A percentile compares a stretch with the other conserved stretches of the same genome.
Conservation (phyloP, 1,139 yeast species). For the Entelexis sorbosivorans region DNA sequence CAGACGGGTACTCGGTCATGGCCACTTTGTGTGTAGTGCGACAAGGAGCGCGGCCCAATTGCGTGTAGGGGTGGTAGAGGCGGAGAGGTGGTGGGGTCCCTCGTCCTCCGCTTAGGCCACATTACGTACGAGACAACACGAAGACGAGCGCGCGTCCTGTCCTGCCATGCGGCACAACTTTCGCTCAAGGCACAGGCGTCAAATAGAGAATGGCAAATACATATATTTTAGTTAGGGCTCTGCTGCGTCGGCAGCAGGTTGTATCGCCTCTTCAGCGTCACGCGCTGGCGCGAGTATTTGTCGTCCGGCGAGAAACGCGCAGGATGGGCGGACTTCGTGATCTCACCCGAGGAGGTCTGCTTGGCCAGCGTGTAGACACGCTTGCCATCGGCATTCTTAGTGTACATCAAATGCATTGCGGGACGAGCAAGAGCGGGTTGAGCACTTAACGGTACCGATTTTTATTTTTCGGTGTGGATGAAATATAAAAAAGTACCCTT, state of each 20-base stretch:
- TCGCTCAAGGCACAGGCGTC: neutral
- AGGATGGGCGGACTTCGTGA: conserved; percentile 98
- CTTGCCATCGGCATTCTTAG: conserved; percentile 86
- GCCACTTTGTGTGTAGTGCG: neutral
- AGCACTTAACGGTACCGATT: neutral
- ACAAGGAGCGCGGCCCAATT: too few relatives aligned
- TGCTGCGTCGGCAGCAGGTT: conserved; percentile 81
- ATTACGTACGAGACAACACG: conserved; percentile 5
- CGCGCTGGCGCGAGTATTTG: conserved; percentile 98
- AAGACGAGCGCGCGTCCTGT: too few relatives aligned
- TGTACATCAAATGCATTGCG: conserved; percentile 98
- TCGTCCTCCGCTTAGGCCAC: conserved; percentile 1
- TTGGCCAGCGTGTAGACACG: conserved; percentile 89
- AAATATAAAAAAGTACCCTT: neutral
- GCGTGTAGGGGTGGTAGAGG: too few relatives aligned
- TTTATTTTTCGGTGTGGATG: neutral
- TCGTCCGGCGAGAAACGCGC: conserved; percentile 99
- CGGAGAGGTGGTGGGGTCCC: neutral
- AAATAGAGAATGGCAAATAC: neutral
- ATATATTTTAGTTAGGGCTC: conserved; percentile 20
- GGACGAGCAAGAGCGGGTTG: neutral
- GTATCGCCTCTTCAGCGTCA: conserved; percentile 90
- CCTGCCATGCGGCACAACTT: too few relatives aligned
- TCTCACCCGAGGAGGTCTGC: conserved; percentile 70
- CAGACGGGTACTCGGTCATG: conserved; percentile 27